Base-by-base conservation (phyloP, 1,284 basidiomycete genomes). In the Schizophyllum amplum region DNA sequence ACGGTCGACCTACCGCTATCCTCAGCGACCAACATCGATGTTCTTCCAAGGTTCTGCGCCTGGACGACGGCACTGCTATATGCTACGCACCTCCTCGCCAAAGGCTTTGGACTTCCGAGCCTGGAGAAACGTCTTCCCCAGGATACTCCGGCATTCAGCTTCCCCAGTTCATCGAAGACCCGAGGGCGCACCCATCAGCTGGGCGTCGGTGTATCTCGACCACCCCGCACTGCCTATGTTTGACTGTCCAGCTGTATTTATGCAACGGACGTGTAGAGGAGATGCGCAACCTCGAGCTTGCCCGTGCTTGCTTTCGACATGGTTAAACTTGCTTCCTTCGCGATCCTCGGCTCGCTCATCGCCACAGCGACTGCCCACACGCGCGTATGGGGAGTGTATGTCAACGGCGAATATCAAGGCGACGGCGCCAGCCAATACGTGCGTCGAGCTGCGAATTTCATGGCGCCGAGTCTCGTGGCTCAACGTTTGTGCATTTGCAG, bases 401-500 rank as follows among this genome's bases (percentile, higher is more conserved):
- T 42, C 13, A 42, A 42, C 33, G 33, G 33, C 33, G 33, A 42
- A 17, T 42, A 42, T 17, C 33, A 42, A 17, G 33, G 33, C 11
- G 33, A 42, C 17, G 33, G 33, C 13, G 17, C 17, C 33, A 17
- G 33, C 2, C 33, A 42, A 42, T 42, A 42, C 17, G 33, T 42
- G 7, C 33, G 33, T 42, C 3, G 2, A 3, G 11, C 13, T 9
- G 33, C 7, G 7, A 42, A 9, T 42, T 42, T 42, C 7, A 17
- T n/a, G n/a, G n/a, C n/a, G n/a, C n/a, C n/a, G n/a, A n/a, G n/a
- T n/a, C n/a, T n/a, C n/a, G n/a, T n/a, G n/a, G n/a, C n/a, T 42
- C 33, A 9, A 42, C 17, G 7, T 42, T 33, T 33, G 11, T 42
- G 13, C 17, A 9, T 42, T 42, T 9, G 33, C 33, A 42, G 69